Base-by-base conservation (phyloP, 1,284 basidiomycete genomes). In the Macrocybe sp. region DNA sequence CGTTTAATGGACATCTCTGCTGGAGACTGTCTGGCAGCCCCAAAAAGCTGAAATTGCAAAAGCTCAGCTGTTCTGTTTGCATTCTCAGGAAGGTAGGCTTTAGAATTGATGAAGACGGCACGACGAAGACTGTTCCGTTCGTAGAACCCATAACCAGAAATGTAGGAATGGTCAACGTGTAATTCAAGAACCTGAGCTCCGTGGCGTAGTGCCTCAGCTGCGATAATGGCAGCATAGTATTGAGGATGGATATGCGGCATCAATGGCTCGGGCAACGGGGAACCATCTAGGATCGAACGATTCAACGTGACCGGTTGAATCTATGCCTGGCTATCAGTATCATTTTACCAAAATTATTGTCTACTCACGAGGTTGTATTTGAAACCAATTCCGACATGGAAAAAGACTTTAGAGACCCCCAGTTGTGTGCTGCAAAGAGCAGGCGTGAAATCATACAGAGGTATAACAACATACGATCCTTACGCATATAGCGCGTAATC, bases 71-170 rank as follows among this genome's bases (percentile, higher is more conserved):
- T 56, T 5, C 79, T 67, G 6, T 60, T 61, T 0, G 57, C 61
- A 9, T 59, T 62, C 36, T 64, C 67, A 6, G 60, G 55, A 34
- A 81, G 65, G 59, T 72, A 83, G 10, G 79, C 76, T 33, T 69
- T 61, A 0, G 71, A 71, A 61, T 85, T 83, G 57, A 85, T 73
- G 46, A 88, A 69, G 0, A 83, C 64, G 3, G 75, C 75, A 12
- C 79, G 73, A 0, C 54, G 66, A 35, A 85, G 67, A 5, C 32
- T 50, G 6, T 61, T 64, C 14, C 59, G 49, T 53, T 83, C 79
- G 59, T 72, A 86, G 46, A 82, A 76, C 1, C 78, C 83, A 59
- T 86, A 86, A 35, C 79, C 84, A 7, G 81, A 66, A 11, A 86
- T 62, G 41, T 71, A 67, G n/a, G 68, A 49, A 52, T 79, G 66